A percentile compares a stretch with the other conserved stretches of the same genome.
phyloP scores from a whole-genome alignment of 2,329 filamentous ascomycete genomes.

The Sarocladium strictum region DNA sequence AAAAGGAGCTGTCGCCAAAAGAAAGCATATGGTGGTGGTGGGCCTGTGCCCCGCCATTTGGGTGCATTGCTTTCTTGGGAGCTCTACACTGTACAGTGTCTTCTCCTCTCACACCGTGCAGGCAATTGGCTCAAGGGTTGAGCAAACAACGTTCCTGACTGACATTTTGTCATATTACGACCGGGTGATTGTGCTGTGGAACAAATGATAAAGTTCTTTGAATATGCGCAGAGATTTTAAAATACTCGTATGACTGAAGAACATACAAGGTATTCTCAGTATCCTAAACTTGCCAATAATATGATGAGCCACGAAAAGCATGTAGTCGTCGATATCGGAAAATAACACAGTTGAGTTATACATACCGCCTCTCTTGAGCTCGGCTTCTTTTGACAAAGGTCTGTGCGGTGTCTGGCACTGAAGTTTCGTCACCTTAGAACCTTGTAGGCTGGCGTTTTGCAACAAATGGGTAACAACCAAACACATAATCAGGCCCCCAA shows the following conservation, averaged over 20 bases:
- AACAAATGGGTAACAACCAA: too few species aligned
- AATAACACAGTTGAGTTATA: slow-evolving; percentile 19
- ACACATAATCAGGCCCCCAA: too few species aligned
- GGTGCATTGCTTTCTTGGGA: too few species aligned
- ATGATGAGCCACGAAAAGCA: slow-evolving; percentile 19
- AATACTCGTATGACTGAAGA: too few species aligned
- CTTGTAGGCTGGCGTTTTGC: too few species aligned
- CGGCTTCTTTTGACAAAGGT: slow-evolving; percentile 35
- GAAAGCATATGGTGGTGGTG: not conserved
- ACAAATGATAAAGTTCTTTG: too few species aligned
- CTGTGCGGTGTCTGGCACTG: slow-evolving; percentile 26
- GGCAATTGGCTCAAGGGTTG: too few species aligned
- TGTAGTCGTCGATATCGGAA: slow-evolving; percentile 25
- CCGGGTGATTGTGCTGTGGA: not conserved
- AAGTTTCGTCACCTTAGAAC: slow-evolving; percentile 2
- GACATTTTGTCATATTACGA: not conserved
- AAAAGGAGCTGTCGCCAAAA: slow-evolving; percentile 4
- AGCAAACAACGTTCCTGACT: not conserved
- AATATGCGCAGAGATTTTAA: too few species aligned
- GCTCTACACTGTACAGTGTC: too few species aligned
- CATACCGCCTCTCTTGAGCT: slow-evolving; percentile 35
- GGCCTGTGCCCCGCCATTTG: not conserved
- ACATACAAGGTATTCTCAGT: too few species aligned
- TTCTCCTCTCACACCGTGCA: not conserved
- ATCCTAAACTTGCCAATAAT: slow-evolving; percentile 19